Conservation (phyloP, 1,284 basidiomycete species). For the Ustilago nuda region DNA sequence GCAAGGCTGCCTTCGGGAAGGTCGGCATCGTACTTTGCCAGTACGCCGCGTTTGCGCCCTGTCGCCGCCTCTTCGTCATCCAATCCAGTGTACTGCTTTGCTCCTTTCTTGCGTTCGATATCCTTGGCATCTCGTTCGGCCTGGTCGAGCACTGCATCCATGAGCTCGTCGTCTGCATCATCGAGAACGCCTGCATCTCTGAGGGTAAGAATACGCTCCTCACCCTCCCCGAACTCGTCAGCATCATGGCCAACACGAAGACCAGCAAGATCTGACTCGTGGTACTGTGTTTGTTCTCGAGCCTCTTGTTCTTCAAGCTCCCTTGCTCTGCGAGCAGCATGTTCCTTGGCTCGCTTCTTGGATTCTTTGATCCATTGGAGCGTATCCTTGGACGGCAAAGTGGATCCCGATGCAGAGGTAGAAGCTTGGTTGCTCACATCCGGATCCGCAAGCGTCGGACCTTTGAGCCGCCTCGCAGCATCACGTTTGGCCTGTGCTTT, state of each 20-base stretch:
- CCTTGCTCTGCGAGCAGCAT: conserved; percentile 82
- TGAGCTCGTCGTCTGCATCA: conserved; percentile 95
- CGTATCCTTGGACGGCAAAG: conserved; percentile 72
- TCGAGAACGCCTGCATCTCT: conserved; percentile 95
- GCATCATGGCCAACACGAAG: conserved; percentile 96
- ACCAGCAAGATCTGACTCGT: conserved; percentile 80
- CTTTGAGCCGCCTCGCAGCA: conserved; percentile 87
- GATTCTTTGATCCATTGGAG: conserved; percentile 88
- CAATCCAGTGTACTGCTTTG: conserved; percentile 89
- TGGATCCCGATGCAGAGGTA: conserved; percentile 32
- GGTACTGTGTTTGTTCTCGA: conserved; percentile 77
- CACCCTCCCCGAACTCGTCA: conserved; percentile 81
- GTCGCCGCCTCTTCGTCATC: conserved; percentile 84
- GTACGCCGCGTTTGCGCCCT: conserved; percentile 83
- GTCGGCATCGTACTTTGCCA: conserved; percentile 95
- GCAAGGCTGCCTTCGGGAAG: conserved; percentile 74
- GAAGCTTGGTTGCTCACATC: conserved; percentile 57
- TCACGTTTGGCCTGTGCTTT: conserved; percentile 83
- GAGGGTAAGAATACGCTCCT: conserved; percentile 92
- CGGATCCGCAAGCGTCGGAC: conserved; percentile 84
- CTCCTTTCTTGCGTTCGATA: conserved; percentile 87
- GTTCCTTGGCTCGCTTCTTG: conserved; percentile 86
- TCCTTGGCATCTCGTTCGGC: conserved; percentile 82
- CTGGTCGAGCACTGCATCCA: conserved; percentile 92
- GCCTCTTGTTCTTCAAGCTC: conserved; percentile 79